A percentile compares a stretch with the other conserved stretches of the same genome.
Evolutionary conservation across 179 eudicot genomes (phyloP).

Genomic region (Amaranthus tricolor): DNA sequence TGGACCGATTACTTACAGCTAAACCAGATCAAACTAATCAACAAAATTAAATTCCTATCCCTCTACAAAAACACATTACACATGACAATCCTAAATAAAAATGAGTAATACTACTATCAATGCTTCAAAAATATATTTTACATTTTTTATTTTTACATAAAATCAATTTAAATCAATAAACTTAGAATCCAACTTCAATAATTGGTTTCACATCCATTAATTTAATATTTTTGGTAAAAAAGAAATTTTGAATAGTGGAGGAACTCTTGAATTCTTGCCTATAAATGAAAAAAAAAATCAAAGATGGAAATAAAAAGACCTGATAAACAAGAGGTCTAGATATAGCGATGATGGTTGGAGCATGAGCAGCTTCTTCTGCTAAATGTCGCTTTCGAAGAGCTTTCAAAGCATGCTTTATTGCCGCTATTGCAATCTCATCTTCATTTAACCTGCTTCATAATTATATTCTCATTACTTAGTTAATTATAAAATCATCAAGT

Average conservation of each 20-base stretch:
- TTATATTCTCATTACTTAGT: neutral
- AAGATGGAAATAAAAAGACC: conserved; percentile 30
- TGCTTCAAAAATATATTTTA: no score
- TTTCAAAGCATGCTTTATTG: conserved; percentile 67
- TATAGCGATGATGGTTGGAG: conserved; percentile 63
- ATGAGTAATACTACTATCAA: no score
- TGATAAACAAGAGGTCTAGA: conserved; percentile 64
- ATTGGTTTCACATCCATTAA: no score
- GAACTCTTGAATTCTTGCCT: no score
- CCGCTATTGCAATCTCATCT: conserved; percentile 49
- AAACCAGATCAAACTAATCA: neutral
- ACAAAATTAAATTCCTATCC: neutral
- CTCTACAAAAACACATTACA: neutral
- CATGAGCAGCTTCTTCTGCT: conserved; percentile 78
- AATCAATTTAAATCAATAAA: no score
- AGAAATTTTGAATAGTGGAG: no score
- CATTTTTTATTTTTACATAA: no score
- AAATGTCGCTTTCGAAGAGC: conserved; percentile 78
- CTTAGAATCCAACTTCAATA: no score
- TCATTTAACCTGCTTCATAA: conserved; percentile 39
- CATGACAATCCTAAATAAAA: no score
- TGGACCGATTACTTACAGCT: neutral
- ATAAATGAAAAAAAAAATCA: neutral
- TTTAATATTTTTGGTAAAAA: no score
- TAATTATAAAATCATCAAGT: neutral